Percentiles rank a stretch among this genome's conserved stretches.
Evolutionary conservation across 257 asterid species (phyloP).

Genomic region (Paulownia fortunei): DNA sequence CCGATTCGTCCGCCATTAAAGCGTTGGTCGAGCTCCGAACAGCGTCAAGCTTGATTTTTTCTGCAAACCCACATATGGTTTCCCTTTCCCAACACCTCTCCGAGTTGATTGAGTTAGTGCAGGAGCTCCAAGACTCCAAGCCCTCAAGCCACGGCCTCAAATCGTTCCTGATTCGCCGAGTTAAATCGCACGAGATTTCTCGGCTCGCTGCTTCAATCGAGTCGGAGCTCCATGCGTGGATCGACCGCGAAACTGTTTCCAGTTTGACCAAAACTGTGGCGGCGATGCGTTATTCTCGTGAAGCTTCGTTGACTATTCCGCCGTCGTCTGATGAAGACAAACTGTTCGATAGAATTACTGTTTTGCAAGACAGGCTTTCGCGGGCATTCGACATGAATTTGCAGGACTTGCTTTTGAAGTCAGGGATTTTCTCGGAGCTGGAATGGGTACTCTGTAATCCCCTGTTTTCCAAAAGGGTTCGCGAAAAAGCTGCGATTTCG

Average conservation of each 20-base stretch:
- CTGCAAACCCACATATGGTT: slow-evolving; percentile 45
- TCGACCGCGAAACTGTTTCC: slow-evolving; percentile 43
- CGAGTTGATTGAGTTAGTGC: slow-evolving; percentile 34
- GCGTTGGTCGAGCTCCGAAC: slow-evolving; percentile 51
- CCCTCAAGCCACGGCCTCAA: slow-evolving; percentile 30
- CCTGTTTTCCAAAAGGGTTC: slow-evolving; percentile 37
- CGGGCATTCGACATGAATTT: slow-evolving; percentile 51
- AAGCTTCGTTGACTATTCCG: not conserved
- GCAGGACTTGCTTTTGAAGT: slow-evolving; percentile 53
- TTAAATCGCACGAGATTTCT: slow-evolving; percentile 45
- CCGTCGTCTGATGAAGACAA: slow-evolving; percentile 32
- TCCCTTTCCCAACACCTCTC: slow-evolving; percentile 44
- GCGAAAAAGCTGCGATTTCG: slow-evolving; percentile 64
- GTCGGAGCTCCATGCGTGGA: slow-evolving; percentile 53
- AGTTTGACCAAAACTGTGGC: slow-evolving; percentile 26
- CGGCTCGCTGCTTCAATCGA: slow-evolving; percentile 43
- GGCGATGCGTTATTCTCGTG: not conserved
- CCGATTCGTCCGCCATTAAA: slow-evolving; percentile 49
- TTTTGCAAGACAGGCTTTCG: slow-evolving; percentile 46
- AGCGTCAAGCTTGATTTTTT: slow-evolving; percentile 48
- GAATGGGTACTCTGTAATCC: slow-evolving; percentile 42
- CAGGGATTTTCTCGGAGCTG: slow-evolving; percentile 38
- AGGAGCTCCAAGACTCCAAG: slow-evolving; percentile 30
- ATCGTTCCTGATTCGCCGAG: slow-evolving; percentile 42
- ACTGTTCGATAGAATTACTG: slow-evolving; percentile 42